phyloP scores from a whole-genome alignment of 257 asterid genomes.

The Osmanthus fragrans region DNA sequence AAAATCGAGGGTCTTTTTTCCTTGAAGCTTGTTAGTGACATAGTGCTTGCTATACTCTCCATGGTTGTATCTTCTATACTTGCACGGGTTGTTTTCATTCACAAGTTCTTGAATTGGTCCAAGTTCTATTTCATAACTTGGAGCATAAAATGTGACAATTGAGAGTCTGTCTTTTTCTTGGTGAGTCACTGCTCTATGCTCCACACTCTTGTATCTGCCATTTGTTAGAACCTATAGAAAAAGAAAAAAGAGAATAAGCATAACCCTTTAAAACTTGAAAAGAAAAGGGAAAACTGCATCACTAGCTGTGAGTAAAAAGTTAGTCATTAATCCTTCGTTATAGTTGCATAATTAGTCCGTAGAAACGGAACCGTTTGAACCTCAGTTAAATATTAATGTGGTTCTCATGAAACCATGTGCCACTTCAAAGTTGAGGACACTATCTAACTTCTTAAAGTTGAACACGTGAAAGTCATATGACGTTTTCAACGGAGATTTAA shows the following conservation, averaged over 20 bases:
- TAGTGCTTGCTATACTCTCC: constrained; percentile 92
- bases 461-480: no score
- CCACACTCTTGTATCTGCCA: constrained; percentile 94
- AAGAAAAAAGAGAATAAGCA: not conserved
- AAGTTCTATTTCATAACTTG: constrained; percentile 76
- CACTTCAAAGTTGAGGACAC: no score
- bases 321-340: no score
- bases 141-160: constrained; percentile 93
- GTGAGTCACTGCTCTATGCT: constrained; percentile 90
- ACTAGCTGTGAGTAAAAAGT: not conserved
- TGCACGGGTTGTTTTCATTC: constrained; percentile 52
- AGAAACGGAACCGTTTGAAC: not conserved
- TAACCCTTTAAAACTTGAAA: no score
- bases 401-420: no score
- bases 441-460: no score
- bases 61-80: constrained; percentile 84
- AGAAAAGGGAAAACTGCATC: not conserved
- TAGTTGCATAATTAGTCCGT: not conserved
- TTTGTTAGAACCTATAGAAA: constrained; percentile 67
- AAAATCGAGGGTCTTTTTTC: constrained; percentile 86
- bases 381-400: not conserved
- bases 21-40: constrained; percentile 85
- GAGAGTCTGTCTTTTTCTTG: constrained; percentile 76
- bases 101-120: constrained; percentile 67
- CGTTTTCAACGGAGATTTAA: no score